Evolutionary conservation across 78 protist species (phyloP), one percentile per base, ranked within the genome.

Genomic region (Dictyostelium capitatum): DNA sequence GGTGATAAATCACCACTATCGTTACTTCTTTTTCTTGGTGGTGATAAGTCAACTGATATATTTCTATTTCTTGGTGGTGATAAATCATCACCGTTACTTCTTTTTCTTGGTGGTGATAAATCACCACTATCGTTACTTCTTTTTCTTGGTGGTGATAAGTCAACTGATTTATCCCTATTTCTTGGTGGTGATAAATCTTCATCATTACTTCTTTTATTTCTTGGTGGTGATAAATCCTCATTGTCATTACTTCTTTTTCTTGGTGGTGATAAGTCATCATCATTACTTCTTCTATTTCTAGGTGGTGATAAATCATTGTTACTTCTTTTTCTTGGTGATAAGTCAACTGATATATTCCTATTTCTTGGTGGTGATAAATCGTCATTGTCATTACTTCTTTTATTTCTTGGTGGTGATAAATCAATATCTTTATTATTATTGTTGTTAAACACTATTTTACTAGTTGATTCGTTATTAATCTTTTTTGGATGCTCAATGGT

Each of bases 81-180:
- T 79, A 83, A 72, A 46, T 82, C 90, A 19, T 67, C 32, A 57
- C 7, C 10, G 23, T 15, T 19, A 12, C 32, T 47, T 10, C 37
- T 64, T 10, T 59, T 65, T 48, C 90, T 65, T 53, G 90, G 90
- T 37, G 90, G 90, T 32, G 90, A 82, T 82, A 69, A 53, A 82
- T 77, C 82, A 15, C 69, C 53, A 23, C 14, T 23, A 28, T 51
- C 32, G 19, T 23, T 62, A 20, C 53, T 56, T 19, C 83, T 53
- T 20, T 53, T 79, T 79, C 83, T 79, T 56, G 83, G 83, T 37
- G 83, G 83, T 79, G 83, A 56, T 37, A 79, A 4, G 41, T 79
- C 69, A 2, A 3, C 43, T 37, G 43, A 37, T 37, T 37, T 37
- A 32, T 32, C 46, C 43, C 78, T 62, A 14, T 69, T 67, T 69